Percentiles rank a stretch among this genome's conserved stretches.
Evolutionary conservation across 805 yeast genomes (phyloP).

Genomic region (Metschnikowia baotianmanensis): DNA sequence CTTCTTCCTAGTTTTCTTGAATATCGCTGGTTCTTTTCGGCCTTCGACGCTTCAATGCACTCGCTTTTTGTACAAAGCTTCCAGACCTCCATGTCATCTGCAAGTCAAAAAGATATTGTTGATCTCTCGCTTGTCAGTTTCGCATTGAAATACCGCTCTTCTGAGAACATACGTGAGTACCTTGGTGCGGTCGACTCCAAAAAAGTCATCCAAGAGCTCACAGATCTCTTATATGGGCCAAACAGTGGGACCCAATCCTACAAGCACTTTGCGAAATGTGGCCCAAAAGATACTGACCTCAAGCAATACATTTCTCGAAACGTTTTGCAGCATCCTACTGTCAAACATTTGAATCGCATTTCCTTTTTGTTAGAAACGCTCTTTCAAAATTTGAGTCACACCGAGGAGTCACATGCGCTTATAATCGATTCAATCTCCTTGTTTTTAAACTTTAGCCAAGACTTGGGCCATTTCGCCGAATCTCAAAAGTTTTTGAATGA

Average conservation of each 20-base stretch:
- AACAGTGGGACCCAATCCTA: slow-evolving; percentile 19
- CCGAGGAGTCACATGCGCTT: slow-evolving; percentile 18
- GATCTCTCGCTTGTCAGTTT: slow-evolving; percentile 35
- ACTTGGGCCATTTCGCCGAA: slow-evolving; percentile 17
- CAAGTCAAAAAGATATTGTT: slow-evolving; percentile 21
- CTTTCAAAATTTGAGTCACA: slow-evolving; percentile 19
- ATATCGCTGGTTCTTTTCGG: slow-evolving; percentile 32
- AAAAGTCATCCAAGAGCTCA: slow-evolving; percentile 21
- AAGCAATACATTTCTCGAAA: slow-evolving; percentile 13
- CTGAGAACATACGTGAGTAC: slow-evolving; percentile 22
- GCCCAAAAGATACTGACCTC: slow-evolving; percentile 12
- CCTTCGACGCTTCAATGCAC: slow-evolving; percentile 31
- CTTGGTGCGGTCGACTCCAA: slow-evolving; percentile 19
- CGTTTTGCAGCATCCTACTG: slow-evolving; percentile 37
- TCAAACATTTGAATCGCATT: slow-evolving; percentile 48
- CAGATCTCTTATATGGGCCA: slow-evolving; percentile 21
- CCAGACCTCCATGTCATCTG: slow-evolving; percentile 23
- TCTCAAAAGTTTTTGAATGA: slow-evolving; percentile 16
- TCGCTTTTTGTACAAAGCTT: slow-evolving; percentile 30
- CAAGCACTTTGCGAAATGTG: slow-evolving; percentile 17
- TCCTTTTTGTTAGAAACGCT: slow-evolving; percentile 45
- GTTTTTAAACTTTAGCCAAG: slow-evolving; percentile 31
- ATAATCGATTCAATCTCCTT: slow-evolving; percentile 20
- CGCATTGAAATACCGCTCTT: slow-evolving; percentile 30
- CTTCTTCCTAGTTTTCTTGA: slow-evolving; percentile 27